Base-by-base conservation (phyloP, 1,139 yeast genomes). In the Hansenula lynferdii region DNA sequence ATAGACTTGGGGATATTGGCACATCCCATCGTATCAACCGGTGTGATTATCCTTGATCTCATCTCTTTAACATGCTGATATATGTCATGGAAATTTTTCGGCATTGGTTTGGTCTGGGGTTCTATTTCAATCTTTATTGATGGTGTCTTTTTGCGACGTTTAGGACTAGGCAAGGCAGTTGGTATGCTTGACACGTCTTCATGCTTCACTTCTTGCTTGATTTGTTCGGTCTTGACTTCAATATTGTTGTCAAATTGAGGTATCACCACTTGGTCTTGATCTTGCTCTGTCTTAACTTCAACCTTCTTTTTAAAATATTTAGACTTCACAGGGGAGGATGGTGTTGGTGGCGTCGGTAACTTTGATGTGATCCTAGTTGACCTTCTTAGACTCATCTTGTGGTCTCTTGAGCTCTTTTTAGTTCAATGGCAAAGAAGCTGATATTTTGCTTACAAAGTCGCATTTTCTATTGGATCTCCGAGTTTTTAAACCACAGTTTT, bases 21-120 rank as follows among this genome's bases (percentile, higher is more conserved):
- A 59, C 96, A 87, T 3, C 97, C 97, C 75, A 86, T 81, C 0
- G 80, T 70, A 57, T 90, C 97, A 1, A 90, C 97, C 0, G 97
- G 96, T 0, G 97, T 80, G 15, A 65, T 58, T 21, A 81, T 69
- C 41, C 70, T 67, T 8, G 72, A 52, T 43, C 96, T 67, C 90
- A 86, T 83, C 22, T 60, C 61, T 34, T 80, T 80, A 30, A 87
- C 72, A 37, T 69, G 75, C 34, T 77, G 66, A 52, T 85, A 85
- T 18, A 85, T 71, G 3, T 69, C 66, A 36, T 62, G 56, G 67
- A 82, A 81, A 45, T 69, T 67, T 28, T 58, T 53, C 0, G 85
- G 85, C 45, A 31, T 31, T 17, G 27, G 16, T 23, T 16, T 23
- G 2, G n/a, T n/a, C n/a, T n/a, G n/a, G n/a, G 27, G n/a, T 12